Conservation (phyloP, 1,284 basidiomycete species). For the Somion occarium region DNA sequence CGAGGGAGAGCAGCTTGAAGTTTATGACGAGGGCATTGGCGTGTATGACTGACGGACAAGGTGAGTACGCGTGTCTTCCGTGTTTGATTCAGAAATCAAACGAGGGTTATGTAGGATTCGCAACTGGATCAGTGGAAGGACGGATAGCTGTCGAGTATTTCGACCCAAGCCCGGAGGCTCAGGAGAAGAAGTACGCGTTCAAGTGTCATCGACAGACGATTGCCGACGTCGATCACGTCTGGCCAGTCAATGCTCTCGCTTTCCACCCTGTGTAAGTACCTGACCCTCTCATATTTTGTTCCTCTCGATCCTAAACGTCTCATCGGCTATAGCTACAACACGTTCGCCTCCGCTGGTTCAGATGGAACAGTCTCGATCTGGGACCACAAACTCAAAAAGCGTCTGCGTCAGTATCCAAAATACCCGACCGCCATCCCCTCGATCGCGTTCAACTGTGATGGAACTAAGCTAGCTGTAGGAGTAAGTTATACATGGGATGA, state of each 20-base stretch:
- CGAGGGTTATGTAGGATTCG: slow-evolving; percentile 63
- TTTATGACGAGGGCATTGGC: slow-evolving; percentile 90
- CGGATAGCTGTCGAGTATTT: slow-evolving; percentile 98
- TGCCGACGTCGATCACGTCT: slow-evolving; percentile 95
- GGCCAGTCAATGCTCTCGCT: slow-evolving; percentile 92
- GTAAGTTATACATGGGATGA: slow-evolving; percentile 87
- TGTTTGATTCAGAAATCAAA: neutral
- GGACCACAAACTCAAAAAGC: slow-evolving; percentile 97
- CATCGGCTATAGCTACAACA: slow-evolving; percentile 65
- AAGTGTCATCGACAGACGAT: slow-evolving; percentile 93
- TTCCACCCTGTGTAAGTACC: slow-evolving; percentile 80
- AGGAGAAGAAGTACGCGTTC: slow-evolving; percentile 96
- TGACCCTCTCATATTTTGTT: slow-evolving; percentile 2
- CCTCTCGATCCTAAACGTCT: slow-evolving; percentile 4
- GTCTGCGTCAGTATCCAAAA: slow-evolving; percentile 84
- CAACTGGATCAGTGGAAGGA: slow-evolving; percentile 91
- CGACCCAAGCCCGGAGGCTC: slow-evolving; percentile 70
- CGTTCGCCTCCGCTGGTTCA: slow-evolving; percentile 92
- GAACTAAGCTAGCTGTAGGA: slow-evolving; percentile 76
- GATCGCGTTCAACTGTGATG: slow-evolving; percentile 80
- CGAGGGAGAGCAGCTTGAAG: slow-evolving; percentile 90
- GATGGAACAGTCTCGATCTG: slow-evolving; percentile 91
- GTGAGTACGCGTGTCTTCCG: slow-evolving; percentile 42
- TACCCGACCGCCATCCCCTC: slow-evolving; percentile 70
- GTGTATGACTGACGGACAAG: slow-evolving; percentile 91